A percentile compares a stretch with the other conserved stretches of the same genome.
phyloP scores from a whole-genome alignment of 352 stramenopile species.

The Globisporangium uncinulatum region DNA sequence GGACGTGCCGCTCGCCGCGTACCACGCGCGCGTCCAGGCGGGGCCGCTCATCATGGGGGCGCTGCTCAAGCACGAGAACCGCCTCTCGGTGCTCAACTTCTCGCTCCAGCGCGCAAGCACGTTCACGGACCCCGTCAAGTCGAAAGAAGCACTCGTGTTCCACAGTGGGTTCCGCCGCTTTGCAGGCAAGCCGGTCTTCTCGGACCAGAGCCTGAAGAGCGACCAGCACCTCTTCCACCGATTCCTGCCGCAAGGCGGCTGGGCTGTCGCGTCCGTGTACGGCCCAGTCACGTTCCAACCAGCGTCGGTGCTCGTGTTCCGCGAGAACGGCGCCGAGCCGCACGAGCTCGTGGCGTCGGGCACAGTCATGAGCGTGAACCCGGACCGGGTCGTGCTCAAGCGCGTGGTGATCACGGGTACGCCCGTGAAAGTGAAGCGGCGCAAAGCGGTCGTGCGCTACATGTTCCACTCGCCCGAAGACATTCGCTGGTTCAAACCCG shows the following conservation, averaged over 20 bases:
- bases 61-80: constrained; percentile 96
- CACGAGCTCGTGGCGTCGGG: constrained; percentile 91
- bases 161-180: constrained; percentile 96
- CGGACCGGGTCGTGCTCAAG: constrained; percentile 97
- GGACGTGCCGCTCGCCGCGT: constrained; percentile 50
- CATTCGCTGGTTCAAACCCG: constrained; percentile 98
- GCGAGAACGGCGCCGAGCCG: constrained; percentile 30
- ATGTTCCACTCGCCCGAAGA: constrained; percentile 99
- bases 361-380: constrained; percentile 94
- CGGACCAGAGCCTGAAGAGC: constrained; percentile 97
- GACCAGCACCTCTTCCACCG: constrained; percentile 99
- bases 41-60: constrained; percentile 73
- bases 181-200: constrained; percentile 92
- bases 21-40: constrained; percentile 47
- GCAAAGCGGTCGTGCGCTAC: constrained; percentile 97
- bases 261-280: constrained; percentile 89
- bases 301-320: constrained; percentile 95
- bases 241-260: constrained; percentile 91
- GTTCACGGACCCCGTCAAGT: constrained; percentile 92
- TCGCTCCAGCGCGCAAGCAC: constrained; percentile 83
- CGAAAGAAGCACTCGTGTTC: constrained; percentile 95
- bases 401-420: constrained; percentile 97
- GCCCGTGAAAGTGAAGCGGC: constrained; percentile 97
- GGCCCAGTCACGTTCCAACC: constrained; percentile 96
- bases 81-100: constrained; percentile 97